Base-by-base conservation (phyloP, 306 rosid genomes). In the Inga laurina region DNA sequence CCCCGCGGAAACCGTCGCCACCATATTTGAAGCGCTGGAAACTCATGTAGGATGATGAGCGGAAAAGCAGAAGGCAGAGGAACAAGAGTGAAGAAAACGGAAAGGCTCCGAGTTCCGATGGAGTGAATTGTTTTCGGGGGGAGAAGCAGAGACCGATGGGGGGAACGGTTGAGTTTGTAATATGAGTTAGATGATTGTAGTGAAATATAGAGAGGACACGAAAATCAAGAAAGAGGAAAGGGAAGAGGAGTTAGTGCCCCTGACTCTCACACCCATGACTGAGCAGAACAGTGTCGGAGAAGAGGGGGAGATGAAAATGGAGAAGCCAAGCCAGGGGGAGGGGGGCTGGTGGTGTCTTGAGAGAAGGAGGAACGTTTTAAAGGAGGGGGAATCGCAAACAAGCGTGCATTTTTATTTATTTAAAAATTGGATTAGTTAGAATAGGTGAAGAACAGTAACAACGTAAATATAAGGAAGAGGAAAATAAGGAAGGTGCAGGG, bases 11-110 rank as follows among this genome's bases (percentile, higher is more conserved):
- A 77, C 77, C 67, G 30, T 43, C 32, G 27, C 72, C 59, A 48
- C 54, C 79, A 83, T 34, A 66, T 35, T 12, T 79, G 27, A 78
- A 75, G 49, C 19, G 81, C 14, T 43, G 88, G 67, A 82, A 85
- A 82, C 75, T 86, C 93, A 88, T 90, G 43, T 72, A 32, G 72
- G 82, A 27, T 7, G 41, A 61, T 35, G 46, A 35, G 39, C 64
- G 75, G 82, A 64, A 62, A 79, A 74, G 22, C 30, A 13, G 24
- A 54, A 34, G 2, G 54, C 21, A 51, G 32, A 43, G 73, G 5
- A 24, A 18, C 8, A 4, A 72, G 37, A 52, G 68, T 16, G 16
- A 35, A n/a, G 49, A n/a, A 44, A 12, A 57, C 65, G 45, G 19
- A 7, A 34, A 72, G 61, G 18, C 13, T 51, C 19, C 49, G 83